These are phyloP conservation scores for Anaeromyces robustus DNA, from an alignment of 192 early-diverging fungal species.

Conservation along the genomic window DNA sequence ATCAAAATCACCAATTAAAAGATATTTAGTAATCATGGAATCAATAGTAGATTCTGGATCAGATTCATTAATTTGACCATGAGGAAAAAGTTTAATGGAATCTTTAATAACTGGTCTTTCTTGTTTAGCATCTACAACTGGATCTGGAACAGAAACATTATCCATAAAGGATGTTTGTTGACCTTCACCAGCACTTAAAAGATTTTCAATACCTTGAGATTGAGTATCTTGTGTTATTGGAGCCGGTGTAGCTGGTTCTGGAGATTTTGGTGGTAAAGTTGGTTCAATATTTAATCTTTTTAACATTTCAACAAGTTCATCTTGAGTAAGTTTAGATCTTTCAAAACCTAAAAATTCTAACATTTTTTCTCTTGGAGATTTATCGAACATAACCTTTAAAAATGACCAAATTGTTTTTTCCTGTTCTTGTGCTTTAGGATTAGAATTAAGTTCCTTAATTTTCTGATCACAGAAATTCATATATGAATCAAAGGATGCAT, in stretches of 20 bases:
- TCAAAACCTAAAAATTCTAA: conserved; percentile 83
- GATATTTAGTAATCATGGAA: conserved; percentile 61
- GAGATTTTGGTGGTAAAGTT: conserved; percentile 2
- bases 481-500: conserved; percentile 10
- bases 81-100: conserved; percentile 18
- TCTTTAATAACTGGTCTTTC: conserved; percentile 4
- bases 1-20: conserved; percentile 86
- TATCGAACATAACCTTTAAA: conserved; percentile 66
- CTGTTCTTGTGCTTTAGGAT: conserved; percentile 19
- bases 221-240: neutral
- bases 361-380: conserved; percentile 60
- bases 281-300: conserved; percentile 19
- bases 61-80: conserved; percentile 36
- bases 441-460: conserved; percentile 14
- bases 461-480: conserved; percentile 26
- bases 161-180: no score
- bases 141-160: neutral
- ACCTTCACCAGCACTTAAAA: neutral
- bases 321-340: conserved; percentile 41
- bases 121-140: conserved; percentile 1
- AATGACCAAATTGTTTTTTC: conserved; percentile 52
- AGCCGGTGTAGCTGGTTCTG: conserved; percentile 5
- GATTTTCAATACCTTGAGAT: neutral
- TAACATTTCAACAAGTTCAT: conserved; percentile 34
- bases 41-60: conserved; percentile 36